Base-by-base conservation (phyloP, 1,284 basidiomycete genomes). In the Irpex rosettiformis region DNA sequence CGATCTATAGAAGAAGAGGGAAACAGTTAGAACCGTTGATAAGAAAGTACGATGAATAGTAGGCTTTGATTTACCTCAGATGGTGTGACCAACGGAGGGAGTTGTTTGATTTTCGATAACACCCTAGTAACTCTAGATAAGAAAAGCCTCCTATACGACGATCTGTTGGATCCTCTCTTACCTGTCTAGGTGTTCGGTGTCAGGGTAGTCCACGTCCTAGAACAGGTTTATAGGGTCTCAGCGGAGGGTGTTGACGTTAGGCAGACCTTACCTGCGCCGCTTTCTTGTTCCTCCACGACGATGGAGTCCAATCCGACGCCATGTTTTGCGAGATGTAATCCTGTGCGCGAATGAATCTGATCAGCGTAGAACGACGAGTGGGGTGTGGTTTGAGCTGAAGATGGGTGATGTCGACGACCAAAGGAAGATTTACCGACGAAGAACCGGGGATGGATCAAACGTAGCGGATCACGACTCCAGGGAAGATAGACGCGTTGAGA, bases 51-150 rank as follows among this genome's bases (percentile, higher is more conserved):
- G 2, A n/a, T 13, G 3, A n/a, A 24, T 8, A 28, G 22, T 3
- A 24, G 29, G 24, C 3, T 3, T 13, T 27, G 10, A 69, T 79
- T 60, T 42, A 93, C 94, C 83, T 98, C 95, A 43, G 89, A 85
- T 1, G 93, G 87, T 0, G 93, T 92, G 3, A 97, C 95, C 1
- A 98, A 77, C 10, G 94, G 94, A 10, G 95, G 95, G 3, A 97
- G 75, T 11, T 77, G 79, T 48, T 77, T 75, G 45, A 97, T 84
- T 75, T 92, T 93, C 16, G 73, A 71, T n/a, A 95, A 77, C 0
- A 95, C 91, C 61, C 89, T 93, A 63, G 7, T 5, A 25, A n/a
- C 24, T 22, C 1, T 43, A 4, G 53, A 52, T 24, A 40, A 29
- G 18, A 22, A 30, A 21, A 27, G 5, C 16, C 16, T 30, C 30